A percentile compares a stretch with the other conserved stretches of the same genome.
Evolutionary conservation across 2,329 filamentous ascomycete genomes (phyloP).

Genomic region (Aspergillus sp.): DNA sequence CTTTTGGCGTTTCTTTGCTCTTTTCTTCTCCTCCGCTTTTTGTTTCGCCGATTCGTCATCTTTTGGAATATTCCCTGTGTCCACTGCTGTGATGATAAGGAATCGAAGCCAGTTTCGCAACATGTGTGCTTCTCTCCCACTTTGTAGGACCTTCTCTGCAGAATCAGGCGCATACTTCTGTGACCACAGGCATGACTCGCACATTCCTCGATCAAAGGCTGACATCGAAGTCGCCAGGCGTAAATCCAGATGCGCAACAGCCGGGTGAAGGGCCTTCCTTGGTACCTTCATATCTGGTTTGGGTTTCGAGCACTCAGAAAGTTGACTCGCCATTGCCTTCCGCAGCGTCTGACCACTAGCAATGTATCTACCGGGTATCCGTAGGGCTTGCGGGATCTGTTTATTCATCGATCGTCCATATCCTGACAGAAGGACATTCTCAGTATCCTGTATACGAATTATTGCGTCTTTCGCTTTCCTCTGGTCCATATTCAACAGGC

Average conservation of each 20-base stretch:
- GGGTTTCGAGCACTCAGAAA: conserved; percentile 14
- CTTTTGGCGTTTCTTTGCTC: conserved; percentile 57
- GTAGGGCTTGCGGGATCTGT: conserved; percentile 10
- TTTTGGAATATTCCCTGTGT: conserved; percentile 44
- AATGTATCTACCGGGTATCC: conserved; percentile 21
- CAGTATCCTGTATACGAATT: conserved; percentile 23
- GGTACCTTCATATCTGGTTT: conserved; percentile 1
- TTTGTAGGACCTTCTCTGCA: conserved; percentile 67
- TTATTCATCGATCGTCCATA: background rate
- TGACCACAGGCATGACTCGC: conserved; percentile 65
- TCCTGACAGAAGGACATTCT: conserved; percentile 24
- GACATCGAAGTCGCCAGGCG: conserved; percentile 57
- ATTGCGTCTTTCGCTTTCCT: conserved; percentile 33
- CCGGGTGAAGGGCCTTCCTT: conserved; percentile 42
- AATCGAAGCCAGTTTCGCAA: conserved; percentile 74
- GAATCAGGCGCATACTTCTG: conserved; percentile 74
- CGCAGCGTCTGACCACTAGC: conserved; percentile 24
- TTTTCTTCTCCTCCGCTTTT: conserved; percentile 21
- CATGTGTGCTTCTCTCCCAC: conserved; percentile 58
- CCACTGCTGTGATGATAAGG: conserved; percentile 68
- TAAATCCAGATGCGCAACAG: conserved; percentile 52
- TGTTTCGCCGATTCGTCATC: conserved; percentile 19
- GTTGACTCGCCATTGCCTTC: conserved; percentile 20
- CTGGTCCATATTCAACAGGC: conserved; percentile 10
- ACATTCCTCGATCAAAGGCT: conserved; percentile 70